Evolutionary conservation across 257 asterid genomes (phyloP).

Genomic region (Anisodus tanguticus): DNA sequence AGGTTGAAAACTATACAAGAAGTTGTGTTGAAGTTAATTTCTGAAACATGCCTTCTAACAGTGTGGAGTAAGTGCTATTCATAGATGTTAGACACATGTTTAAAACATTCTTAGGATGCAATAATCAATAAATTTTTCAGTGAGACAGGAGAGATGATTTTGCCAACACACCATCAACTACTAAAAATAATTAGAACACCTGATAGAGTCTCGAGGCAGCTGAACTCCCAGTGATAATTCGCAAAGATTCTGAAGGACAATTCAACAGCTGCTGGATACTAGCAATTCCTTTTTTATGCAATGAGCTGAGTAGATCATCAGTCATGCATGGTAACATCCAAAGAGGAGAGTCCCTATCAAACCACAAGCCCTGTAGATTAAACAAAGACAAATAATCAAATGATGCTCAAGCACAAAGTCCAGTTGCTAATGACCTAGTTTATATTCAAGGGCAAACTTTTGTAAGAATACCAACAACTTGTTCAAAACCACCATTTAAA

Average conservation of each 20-base stretch:
- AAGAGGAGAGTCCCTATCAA: constrained; percentile 62
- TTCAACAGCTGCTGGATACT: constrained; percentile 73
- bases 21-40: constrained; percentile 4
- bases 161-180: constrained; percentile 9
- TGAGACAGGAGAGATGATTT: constrained; percentile 5
- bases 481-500: constrained; percentile 15
- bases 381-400: constrained; percentile 25
- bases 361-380: constrained; percentile 79
- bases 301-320: constrained; percentile 60
- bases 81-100: background rate
- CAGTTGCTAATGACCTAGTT: constrained; percentile 18
- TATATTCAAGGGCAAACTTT: background rate
- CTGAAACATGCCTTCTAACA: constrained; percentile 21
- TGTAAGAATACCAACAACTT: constrained; percentile 4
- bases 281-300: constrained; percentile 64
- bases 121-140: constrained; percentile 18
- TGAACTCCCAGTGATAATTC: constrained; percentile 53
- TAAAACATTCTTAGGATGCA: constrained; percentile 26
- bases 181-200: constrained; percentile 52
- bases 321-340: constrained; percentile 96
- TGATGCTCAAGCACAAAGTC: constrained; percentile 1
- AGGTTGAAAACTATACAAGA: background rate
- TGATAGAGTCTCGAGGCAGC: constrained; percentile 63
- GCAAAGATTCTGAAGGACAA: constrained; percentile 51
- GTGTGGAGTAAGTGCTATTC: background rate